These are phyloP conservation scores for Lotus japonicus DNA, from an alignment of 306 rosid species.

Conservation along the genomic window DNA sequence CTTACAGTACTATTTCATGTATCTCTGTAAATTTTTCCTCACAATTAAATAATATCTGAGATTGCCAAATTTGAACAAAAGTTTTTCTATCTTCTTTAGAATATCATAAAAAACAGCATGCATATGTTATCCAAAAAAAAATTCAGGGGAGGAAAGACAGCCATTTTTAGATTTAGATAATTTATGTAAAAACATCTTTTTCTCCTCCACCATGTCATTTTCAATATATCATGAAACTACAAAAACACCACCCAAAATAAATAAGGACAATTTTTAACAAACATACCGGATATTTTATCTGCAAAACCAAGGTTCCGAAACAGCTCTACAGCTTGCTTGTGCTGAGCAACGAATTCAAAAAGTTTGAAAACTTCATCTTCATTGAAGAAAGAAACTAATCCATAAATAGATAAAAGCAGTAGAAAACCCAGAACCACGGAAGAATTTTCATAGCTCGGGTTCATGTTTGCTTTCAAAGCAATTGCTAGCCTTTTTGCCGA, in stretches of 20 bases:
- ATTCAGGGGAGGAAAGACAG: neutral
- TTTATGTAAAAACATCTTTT: neutral
- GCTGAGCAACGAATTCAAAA: slow-evolving; percentile 32
- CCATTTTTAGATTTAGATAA: neutral
- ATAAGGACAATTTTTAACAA: neutral
- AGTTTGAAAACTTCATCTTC: slow-evolving; percentile 43
- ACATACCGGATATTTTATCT: slow-evolving; percentile 42
- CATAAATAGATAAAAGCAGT: slow-evolving; percentile 36
- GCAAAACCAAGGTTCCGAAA: slow-evolving; percentile 33
- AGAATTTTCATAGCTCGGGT: slow-evolving; percentile 21
- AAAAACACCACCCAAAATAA: neutral
- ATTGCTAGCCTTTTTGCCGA: slow-evolving; percentile 46
- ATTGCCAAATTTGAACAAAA: neutral
- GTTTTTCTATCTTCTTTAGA: neutral
- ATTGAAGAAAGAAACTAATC: slow-evolving; percentile 31
- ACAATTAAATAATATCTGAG: neutral
- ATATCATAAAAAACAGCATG: neutral
- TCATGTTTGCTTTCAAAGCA: slow-evolving; percentile 34
- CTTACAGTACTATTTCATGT: neutral
- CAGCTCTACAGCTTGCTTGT: slow-evolving; percentile 36
- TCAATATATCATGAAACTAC: neutral
- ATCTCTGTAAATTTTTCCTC: neutral
- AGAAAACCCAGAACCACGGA: slow-evolving; percentile 45
- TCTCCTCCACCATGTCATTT: neutral
- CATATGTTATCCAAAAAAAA: neutral